Base-by-base conservation (phyloP, 2,329 filamentous ascomycete genomes). In the Stagonosporopsis tanaceti region DNA sequence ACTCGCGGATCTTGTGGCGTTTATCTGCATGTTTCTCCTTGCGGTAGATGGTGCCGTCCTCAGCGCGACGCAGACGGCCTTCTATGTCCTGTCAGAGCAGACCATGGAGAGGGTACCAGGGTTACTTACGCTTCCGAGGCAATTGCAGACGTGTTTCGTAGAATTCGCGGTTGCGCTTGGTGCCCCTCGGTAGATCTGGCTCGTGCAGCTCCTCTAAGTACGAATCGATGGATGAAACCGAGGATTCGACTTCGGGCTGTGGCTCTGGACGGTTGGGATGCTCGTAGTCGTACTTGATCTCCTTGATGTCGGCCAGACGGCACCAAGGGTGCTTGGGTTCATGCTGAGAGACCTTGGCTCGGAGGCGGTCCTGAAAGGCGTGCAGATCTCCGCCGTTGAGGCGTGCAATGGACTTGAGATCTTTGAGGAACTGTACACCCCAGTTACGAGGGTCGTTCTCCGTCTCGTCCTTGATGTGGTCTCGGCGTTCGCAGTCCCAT, bases 391-490 rank as follows among this genome's bases (percentile, higher is more conserved):
- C 66, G 3, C 60, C 62, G 35, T 66, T 71, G 40, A 74, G 58
- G 38, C 69, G 70, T 7, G 70, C 66, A n/a, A 74, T 74, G 11
- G 69, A 60, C 50, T 66, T 65, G 17, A 74, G 61, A 20, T 72
- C 68, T 47, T 72, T 73, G 47, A 76, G 67, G n/a, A 76, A 74
- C 50, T 74, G 71, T 14, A 75, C 70, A 15, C 72, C 73, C 73
- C 73, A 75, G 52, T 76, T 73, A 37, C 73, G 71, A 5, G 71
- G 65, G 40, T 76, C 71, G 28, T 74, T 67, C 56, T 76, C 73
- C 0, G 71, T 66, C 55, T 74, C 30, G 47, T 67, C 60, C 44
- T 67, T 70, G 63, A 74, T 73, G 53, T 75, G 71, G 17, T 75
- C 71, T 20, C 71, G 68, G 14, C 71, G 63, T 25, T 74, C 71